A percentile compares a stretch with the other conserved stretches of the same genome.
Evolutionary conservation across 2,329 filamentous ascomycete species (phyloP).

Genomic region (Bipolaris cookei): DNA sequence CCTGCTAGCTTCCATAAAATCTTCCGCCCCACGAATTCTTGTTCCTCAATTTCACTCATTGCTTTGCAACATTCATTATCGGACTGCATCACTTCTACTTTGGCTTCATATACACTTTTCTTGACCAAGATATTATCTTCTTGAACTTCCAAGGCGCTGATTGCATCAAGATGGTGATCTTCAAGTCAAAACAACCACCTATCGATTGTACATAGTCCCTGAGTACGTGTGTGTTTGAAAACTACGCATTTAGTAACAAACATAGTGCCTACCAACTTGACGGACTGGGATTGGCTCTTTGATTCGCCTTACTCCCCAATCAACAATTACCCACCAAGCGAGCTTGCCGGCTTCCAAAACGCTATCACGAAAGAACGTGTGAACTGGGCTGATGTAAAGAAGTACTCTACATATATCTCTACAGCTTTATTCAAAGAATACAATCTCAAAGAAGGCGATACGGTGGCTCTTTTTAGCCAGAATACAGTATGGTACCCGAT

Average conservation of each 20-base stretch:
- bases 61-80: neutral
- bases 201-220: constrained; percentile 47
- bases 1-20: neutral
- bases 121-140: neutral
- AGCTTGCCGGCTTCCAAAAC: constrained; percentile 63
- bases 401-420: constrained; percentile 63
- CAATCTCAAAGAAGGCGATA: constrained; percentile 61
- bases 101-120: no score
- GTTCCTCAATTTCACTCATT: neutral
- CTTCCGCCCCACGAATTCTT: neutral
- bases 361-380: constrained; percentile 65
- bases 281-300: constrained; percentile 69
- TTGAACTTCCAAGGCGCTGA: neutral
- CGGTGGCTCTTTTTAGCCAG: constrained; percentile 66
- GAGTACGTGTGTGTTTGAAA: neutral
- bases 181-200: constrained; percentile 53
- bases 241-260: constrained; percentile 6
- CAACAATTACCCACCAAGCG: constrained; percentile 44
- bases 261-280: constrained; percentile 60
- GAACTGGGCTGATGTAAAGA: constrained; percentile 64
- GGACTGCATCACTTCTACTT: neutral
- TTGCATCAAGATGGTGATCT: constrained; percentile 45
- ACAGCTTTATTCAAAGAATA: constrained; percentile 65
- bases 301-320: constrained; percentile 61
- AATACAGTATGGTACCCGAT: constrained; percentile 73